Evolutionary conservation across 805 yeast genomes (phyloP).

Genomic region (Metschnikowia lunata): DNA sequence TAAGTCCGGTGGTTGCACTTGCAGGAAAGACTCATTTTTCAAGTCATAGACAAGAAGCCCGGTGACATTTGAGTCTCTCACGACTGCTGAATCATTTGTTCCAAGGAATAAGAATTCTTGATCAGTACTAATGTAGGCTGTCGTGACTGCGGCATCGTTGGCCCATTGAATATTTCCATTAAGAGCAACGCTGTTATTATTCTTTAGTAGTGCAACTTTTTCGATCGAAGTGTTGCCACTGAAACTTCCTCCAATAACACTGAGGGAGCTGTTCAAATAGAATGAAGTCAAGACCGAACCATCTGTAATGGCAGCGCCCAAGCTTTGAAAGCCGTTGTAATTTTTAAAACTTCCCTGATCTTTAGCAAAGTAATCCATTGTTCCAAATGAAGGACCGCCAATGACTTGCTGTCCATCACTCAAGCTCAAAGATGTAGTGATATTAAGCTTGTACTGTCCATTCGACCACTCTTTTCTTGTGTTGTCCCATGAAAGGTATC

Average conservation of each 20-base stretch:
- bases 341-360: constrained; percentile 26
- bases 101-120: constrained; percentile 42
- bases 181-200: constrained; percentile 18
- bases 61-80: constrained; percentile 20
- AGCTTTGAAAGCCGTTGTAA: constrained; percentile 19
- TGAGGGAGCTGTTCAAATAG: constrained; percentile 45
- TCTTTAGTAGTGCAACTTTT: constrained; percentile 30
- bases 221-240: constrained; percentile 20
- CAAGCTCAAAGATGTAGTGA: constrained; percentile 25
- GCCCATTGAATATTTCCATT: constrained; percentile 25
- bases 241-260: constrained; percentile 61
- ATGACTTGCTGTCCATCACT: constrained; percentile 28
- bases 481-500: constrained; percentile 39
- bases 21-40: constrained; percentile 34
- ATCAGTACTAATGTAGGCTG: constrained; percentile 34
- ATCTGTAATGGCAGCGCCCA: constrained; percentile 22
- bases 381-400: constrained; percentile 31
- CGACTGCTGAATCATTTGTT: constrained; percentile 33
- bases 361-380: constrained; percentile 27
- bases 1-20: constrained; percentile 47
- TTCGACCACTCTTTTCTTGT: constrained; percentile 33
- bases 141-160: constrained; percentile 21
- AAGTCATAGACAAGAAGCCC: constrained; percentile 56
- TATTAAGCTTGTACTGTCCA: constrained; percentile 22
- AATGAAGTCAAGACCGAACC: constrained; percentile 29